Evolutionary conservation across 306 rosid species (phyloP), one percentile per base, ranked within the genome.

Genomic region (Abrus pulchellus): DNA sequence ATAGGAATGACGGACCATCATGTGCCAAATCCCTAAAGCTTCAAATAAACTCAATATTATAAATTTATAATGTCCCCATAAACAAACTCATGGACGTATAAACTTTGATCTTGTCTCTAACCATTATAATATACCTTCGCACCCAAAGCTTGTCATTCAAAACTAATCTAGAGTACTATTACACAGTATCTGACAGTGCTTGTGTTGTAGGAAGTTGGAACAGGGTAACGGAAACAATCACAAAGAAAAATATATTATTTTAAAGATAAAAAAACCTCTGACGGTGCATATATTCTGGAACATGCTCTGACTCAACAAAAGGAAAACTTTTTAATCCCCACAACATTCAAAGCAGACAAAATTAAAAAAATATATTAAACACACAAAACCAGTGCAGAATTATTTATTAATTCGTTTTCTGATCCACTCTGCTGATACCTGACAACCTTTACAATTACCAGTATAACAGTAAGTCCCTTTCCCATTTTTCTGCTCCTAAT

Each of bases 291-390:
- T 6, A 50, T 6, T 55, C 27, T 5, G 7, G 20, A 56, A 44
- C 40, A 72, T 20, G 20, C 54, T 44, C 44, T 30, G 52, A 63
- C 43, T 44, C 69, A 43, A 43, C 1, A 29, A 20, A 45, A 14
- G 67, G 11, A 49, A 4, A 76, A 71, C 34, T 57, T 50, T 2
- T 52, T 33, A 73, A 65, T 61, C 13, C 10, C 73, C 32, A 32
- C 62, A 20, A 30, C 55, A 70, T 60, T 48, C 7, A 59, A 79
- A 48, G 60, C 77, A 79, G 3, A 68, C 20, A 8, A 28, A 12
- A n/a, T 7, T 66, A 6, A 20, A 66, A 4, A 65, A 14, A 65
- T 20, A 20, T 20, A 20, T 20, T 14, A 48, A 3, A 48, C 1
- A n/a, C 20, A 20, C 20, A 74, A 7, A 54, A 9, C 33, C 29